phyloP scores from a whole-genome alignment of 2,329 filamentous ascomycete genomes.

The Ceratocystis ficicola region DNA sequence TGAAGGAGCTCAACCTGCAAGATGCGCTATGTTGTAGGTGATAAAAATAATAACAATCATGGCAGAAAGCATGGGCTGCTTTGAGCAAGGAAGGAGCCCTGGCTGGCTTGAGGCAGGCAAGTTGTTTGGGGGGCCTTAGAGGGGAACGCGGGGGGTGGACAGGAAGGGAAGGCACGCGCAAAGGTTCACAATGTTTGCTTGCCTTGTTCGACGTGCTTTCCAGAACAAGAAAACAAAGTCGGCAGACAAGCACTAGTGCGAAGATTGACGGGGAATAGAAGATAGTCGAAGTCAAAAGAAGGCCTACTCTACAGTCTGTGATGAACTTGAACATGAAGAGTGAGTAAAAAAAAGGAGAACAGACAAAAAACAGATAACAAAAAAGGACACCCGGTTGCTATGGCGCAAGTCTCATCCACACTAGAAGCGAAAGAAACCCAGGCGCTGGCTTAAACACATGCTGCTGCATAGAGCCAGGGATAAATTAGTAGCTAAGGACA shows the following conservation, averaged over 20 bases:
- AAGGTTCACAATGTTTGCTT: not conserved
- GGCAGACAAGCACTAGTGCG: not conserved
- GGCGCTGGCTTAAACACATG: constrained; percentile 6
- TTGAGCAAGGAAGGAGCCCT: not conserved
- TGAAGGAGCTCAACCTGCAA: constrained; percentile 5
- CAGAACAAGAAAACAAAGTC: not conserved
- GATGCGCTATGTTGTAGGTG: not conserved
- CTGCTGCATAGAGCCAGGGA: not conserved
- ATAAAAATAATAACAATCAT: constrained; percentile 5
- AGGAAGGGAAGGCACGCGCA: not conserved
- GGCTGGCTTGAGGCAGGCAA: not conserved
- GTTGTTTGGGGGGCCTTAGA: constrained; percentile 4
- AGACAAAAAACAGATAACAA: not conserved
- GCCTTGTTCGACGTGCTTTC: constrained; percentile 1
- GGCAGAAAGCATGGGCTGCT: constrained; percentile 5
- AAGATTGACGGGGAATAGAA: not conserved
- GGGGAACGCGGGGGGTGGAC: not conserved
- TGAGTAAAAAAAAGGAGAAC: not conserved
- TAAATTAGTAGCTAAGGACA: constrained; percentile 1
- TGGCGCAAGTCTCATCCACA: constrained; percentile 4
- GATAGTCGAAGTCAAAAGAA: not conserved
- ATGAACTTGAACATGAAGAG: not conserved
- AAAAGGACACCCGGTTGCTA: constrained; percentile 5
- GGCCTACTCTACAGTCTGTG: not conserved
- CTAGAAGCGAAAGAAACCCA: constrained; percentile 8